These are phyloP conservation scores for Phytopythium delawarense DNA, from an alignment of 352 stramenopile genomes.

Conservation along the genomic window DNA sequence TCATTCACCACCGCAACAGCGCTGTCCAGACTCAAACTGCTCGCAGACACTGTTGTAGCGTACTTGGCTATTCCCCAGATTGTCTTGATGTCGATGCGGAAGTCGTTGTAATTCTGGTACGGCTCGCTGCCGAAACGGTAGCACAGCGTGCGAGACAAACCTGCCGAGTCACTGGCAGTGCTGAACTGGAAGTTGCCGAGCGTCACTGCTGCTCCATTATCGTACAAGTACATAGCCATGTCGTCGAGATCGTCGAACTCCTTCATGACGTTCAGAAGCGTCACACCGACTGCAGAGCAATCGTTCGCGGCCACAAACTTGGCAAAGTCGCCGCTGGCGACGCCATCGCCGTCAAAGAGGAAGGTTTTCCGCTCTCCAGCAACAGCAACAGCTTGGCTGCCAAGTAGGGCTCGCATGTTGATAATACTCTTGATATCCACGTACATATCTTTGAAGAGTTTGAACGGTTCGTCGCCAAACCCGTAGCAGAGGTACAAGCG, in stretches of 20 bases:
- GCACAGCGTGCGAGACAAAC: conserved; percentile 41
- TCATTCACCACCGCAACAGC: conserved; percentile 56
- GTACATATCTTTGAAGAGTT: conserved; percentile 39
- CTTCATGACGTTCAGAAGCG: conserved; percentile 50
- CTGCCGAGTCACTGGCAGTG: conserved; percentile 22
- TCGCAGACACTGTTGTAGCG: conserved; percentile 2
- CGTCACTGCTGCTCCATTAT: conserved; percentile 34
- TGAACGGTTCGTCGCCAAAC: conserved; percentile 50
- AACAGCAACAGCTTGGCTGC: conserved; percentile 36
- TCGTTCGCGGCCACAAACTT: conserved; percentile 51
- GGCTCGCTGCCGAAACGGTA: conserved; percentile 57
- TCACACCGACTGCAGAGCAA: conserved; percentile 35
- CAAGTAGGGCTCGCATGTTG: conserved; percentile 42
- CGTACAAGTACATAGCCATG: conserved; percentile 73
- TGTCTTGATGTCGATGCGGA: conserved; percentile 58
- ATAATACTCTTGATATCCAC: conserved; percentile 59
- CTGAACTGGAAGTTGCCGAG: conserved; percentile 46
- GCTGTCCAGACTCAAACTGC: conserved; percentile 15
- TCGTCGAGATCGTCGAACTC: conserved; percentile 58
- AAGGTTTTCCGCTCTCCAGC: conserved; percentile 50
- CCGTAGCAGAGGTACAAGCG: conserved; percentile 65
- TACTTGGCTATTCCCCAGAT: conserved; percentile 28
- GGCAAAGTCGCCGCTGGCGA: conserved; percentile 45
- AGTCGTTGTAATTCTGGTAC: conserved; percentile 50
- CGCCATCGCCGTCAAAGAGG: conserved; percentile 59